Conservation (phyloP, 805 yeast genomes). For the Metschnikowia dekortorum region DNA sequence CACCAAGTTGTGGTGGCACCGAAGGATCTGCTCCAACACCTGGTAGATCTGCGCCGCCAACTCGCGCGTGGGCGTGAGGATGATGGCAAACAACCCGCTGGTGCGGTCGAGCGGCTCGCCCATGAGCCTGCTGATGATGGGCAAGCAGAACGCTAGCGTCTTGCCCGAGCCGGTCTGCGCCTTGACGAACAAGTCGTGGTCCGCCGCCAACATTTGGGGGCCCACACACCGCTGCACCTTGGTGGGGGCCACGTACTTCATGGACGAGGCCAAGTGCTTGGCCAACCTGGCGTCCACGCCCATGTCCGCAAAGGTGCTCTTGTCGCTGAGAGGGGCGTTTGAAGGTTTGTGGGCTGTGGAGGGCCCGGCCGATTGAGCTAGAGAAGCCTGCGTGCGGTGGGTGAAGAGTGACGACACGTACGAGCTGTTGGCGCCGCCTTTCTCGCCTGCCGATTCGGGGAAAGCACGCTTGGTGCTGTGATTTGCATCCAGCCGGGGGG, state of each 20-base stretch:
- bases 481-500: too few species aligned
- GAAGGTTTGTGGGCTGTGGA: conserved; percentile 52
- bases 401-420: conserved; percentile 82
- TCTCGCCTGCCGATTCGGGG: not conserved
- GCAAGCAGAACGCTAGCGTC: conserved; percentile 82
- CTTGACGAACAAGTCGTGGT: conserved; percentile 76
- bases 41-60: conserved; percentile 84
- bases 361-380: conserved; percentile 47
- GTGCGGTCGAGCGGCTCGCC: conserved; percentile 38
- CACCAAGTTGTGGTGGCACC: conserved; percentile 82
- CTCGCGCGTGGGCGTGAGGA: conserved; percentile 92
- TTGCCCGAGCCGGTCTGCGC: conserved; percentile 99
- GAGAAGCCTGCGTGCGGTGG: conserved; percentile 39
- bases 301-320: conserved; percentile 65
- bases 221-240: conserved; percentile 78
- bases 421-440: conserved; percentile 39
- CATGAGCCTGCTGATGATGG: conserved; percentile 73
- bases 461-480: not conserved
- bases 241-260: conserved; percentile 68
- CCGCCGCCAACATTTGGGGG: conserved; percentile 46
- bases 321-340: conserved; percentile 78
- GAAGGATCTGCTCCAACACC: conserved; percentile 67
- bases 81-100: conserved; percentile 83
- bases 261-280: conserved; percentile 50
- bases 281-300: conserved; percentile 57